Evolutionary conservation across 202 grass and related monocot genomes (phyloP), one percentile per base, ranked within the genome.

Genomic region (Panicum hallii): DNA sequence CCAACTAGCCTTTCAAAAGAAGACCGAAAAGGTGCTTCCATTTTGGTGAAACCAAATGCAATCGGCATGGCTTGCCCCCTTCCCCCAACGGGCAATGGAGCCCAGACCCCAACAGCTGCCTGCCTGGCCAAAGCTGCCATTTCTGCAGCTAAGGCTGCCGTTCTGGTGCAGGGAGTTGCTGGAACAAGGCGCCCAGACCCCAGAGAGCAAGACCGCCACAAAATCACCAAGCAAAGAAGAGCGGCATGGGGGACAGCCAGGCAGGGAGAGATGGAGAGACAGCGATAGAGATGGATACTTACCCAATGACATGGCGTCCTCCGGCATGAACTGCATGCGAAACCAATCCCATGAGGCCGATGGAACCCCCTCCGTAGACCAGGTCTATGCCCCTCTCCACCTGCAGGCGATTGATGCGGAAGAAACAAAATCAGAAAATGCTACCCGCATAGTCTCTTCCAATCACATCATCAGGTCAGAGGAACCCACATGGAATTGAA

Each of bases 331-430:
- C 97, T 82, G 97, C 97, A 82, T 96, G 88, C 22, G 97, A 96
- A 87, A 99, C 90, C 32, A 92, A 70, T 65, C 97, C 97, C 97
- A 99, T 99, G 75, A 99, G 90, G 19, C 97, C 97, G 83, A 99
- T 96, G 91, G 91, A 94, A 52, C 97, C 97, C 38, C 97, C 97
- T 47, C 97, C 97, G 50, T 99, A 99, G 75, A 99, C 97, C 88
- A 99, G 81, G 92, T 99, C 97, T 82, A 99, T 99, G 55, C 93
- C 97, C 60, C 89, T 90, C 83, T 97, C 87, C 88, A 96, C 97
- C 97, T 99, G 88, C 91, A 91, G 7, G 69, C 60, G 71, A 82
- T 45, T 75, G 63, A 85, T 14, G 44, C 42, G 55, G 32, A 17
- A 75, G 13, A 26, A 55, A 41, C 65, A 13, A 2, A 42, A 26